A percentile compares a stretch with the other conserved stretches of the same genome.
Evolutionary conservation across 371 early-diverging fungal species (phyloP).

Genomic region (Sporodiniella umbellata): DNA sequence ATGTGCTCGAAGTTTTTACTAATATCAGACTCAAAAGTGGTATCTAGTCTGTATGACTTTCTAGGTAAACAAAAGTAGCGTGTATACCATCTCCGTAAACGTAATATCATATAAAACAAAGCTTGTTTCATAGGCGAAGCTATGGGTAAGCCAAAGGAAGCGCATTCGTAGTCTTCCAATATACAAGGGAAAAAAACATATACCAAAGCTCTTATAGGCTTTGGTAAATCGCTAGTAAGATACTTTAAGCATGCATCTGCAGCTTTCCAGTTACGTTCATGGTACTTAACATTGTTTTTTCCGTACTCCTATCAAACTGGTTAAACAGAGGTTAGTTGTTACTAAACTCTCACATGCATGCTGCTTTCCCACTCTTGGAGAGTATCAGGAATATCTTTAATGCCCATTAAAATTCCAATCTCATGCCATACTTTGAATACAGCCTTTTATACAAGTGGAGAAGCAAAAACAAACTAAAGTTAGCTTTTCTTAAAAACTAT

Average conservation of each 20-base stretch:
- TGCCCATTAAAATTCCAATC: conserved; percentile 39
- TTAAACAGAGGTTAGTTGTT: neutral
- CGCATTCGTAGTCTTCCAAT: conserved; percentile 17
- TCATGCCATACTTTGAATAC: conserved; percentile 41
- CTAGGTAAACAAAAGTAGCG: too few relatives aligned
- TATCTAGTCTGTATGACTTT: too few relatives aligned
- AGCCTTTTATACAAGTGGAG: conserved; percentile 8
- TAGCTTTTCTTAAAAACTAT: neutral
- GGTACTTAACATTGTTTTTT: conserved; percentile 14
- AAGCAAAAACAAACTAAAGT: neutral
- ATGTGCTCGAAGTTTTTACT: too few relatives aligned
- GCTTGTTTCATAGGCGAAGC: neutral
- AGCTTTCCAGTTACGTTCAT: conserved; percentile 20
- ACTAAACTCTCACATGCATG: too few relatives aligned
- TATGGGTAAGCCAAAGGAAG: conserved; percentile 15
- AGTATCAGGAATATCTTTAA: conserved; percentile 50
- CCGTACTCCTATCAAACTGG: conserved; percentile 16
- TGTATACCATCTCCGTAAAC: too few relatives aligned
- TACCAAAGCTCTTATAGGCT: conserved; percentile 12
- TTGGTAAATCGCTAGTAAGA: conserved; percentile 12
- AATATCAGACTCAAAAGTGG: too few relatives aligned
- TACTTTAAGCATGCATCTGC: conserved; percentile 21
- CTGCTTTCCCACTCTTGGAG: conserved; percentile 26
- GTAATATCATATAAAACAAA: too few relatives aligned
- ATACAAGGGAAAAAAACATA: conserved; percentile 20